Conservation (phyloP, 192 early-diverging fungal genomes). For the Backusella mclennaniae region DNA sequence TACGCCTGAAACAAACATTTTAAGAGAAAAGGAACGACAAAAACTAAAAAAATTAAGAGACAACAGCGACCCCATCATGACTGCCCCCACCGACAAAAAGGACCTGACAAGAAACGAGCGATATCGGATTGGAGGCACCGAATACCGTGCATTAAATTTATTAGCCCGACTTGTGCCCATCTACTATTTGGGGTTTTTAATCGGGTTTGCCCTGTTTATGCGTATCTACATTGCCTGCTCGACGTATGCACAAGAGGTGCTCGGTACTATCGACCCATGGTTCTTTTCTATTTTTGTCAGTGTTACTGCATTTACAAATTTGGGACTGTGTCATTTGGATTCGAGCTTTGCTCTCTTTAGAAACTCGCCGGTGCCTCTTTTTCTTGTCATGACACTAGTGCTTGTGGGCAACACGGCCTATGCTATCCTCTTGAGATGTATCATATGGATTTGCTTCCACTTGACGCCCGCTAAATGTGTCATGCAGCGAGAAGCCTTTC, state of each 20-base stretch:
- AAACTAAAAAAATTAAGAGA: neutral
- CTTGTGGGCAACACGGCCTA: slow-evolving; percentile 32
- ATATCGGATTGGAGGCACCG: slow-evolving; percentile 29
- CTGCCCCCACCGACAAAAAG: slow-evolving; percentile 3
- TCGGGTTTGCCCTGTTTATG: slow-evolving; percentile 8
- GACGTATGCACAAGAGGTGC: slow-evolving; percentile 21
- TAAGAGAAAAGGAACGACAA: neutral
- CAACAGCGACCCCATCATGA: neutral
- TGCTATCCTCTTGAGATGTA: slow-evolving; percentile 20
- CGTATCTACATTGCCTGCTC: slow-evolving; percentile 30
- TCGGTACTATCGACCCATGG: slow-evolving; percentile 22
- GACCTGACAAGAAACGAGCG: slow-evolving; percentile 27
- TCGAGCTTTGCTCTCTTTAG: slow-evolving; percentile 27
- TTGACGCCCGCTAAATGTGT: neutral
- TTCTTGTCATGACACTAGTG: slow-evolving; percentile 18
- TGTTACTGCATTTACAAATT: slow-evolving; percentile 27
- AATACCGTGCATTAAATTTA: slow-evolving; percentile 30
- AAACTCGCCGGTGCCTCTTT: slow-evolving; percentile 8
- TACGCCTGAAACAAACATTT: slow-evolving; percentile 2
- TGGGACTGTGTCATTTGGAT: slow-evolving; percentile 27
- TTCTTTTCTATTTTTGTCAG: slow-evolving; percentile 30
- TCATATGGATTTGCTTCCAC: slow-evolving; percentile 22
- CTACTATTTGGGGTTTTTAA: slow-evolving; percentile 23
- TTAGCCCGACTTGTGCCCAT: slow-evolving; percentile 19
- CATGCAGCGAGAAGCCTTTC: slow-evolving; percentile 19